Percentiles rank a stretch among this genome's conserved stretches.
Evolutionary conservation across 2,329 filamentous ascomycete genomes (phyloP).

Genomic region (Trichophaea hybrida): DNA sequence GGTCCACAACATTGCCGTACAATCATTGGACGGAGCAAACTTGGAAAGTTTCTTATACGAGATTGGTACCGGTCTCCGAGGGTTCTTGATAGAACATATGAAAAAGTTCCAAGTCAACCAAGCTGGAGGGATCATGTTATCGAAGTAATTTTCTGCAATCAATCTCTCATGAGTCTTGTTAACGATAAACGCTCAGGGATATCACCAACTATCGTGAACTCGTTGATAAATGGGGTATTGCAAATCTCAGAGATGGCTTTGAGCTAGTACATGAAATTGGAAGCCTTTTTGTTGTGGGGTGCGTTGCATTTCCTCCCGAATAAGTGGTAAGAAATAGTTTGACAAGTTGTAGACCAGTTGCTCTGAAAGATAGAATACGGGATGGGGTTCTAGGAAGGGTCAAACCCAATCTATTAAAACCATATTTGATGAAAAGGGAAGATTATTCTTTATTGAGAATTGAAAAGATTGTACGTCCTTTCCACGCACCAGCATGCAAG

Average conservation of each 20-base stretch:
- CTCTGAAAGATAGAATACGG: slow-evolving; percentile 38
- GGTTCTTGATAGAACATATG: slow-evolving; percentile 77
- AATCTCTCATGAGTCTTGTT: not conserved
- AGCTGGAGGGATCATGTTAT: slow-evolving; percentile 85
- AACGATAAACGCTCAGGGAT: slow-evolving; percentile 37
- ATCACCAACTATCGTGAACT: slow-evolving; percentile 85
- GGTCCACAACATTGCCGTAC: slow-evolving; percentile 46
- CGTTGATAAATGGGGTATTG: slow-evolving; percentile 65
- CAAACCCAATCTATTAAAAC: slow-evolving; percentile 25
- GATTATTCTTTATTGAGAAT: slow-evolving; percentile 26
- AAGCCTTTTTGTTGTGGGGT: slow-evolving; percentile 82
- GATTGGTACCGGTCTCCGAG: slow-evolving; percentile 62
- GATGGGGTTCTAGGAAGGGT: slow-evolving; percentile 29
- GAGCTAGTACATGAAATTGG: slow-evolving; percentile 88
- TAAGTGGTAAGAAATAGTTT: not conserved
- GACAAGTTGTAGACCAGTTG: slow-evolving; percentile 32
- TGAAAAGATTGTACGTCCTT: slow-evolving; percentile 21
- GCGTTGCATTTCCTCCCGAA: not conserved
- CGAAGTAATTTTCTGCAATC: slow-evolving; percentile 39
- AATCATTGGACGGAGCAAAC: slow-evolving; percentile 69
- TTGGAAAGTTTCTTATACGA: slow-evolving; percentile 70
- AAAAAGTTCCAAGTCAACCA: slow-evolving; percentile 88
- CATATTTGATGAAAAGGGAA: slow-evolving; percentile 25
- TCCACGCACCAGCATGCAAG: no score
- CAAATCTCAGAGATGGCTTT: slow-evolving; percentile 52